These are phyloP conservation scores for Rhizopogon salebrosus DNA, from an alignment of 768 basidiomycete genomes.

Conservation along the genomic window DNA sequence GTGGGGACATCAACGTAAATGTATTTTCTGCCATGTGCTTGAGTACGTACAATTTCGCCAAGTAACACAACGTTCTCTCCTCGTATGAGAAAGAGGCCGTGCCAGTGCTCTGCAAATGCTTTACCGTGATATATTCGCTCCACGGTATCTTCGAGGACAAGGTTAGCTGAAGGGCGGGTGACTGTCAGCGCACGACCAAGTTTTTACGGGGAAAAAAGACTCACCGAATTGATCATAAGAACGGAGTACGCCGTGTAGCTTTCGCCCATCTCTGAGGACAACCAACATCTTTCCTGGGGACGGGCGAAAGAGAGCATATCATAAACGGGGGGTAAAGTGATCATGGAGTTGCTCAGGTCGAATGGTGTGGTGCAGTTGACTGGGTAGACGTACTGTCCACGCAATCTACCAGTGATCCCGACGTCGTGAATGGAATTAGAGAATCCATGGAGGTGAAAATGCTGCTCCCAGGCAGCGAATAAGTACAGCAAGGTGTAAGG, in stretches of 20 bases:
- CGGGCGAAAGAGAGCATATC: conserved; percentile 20
- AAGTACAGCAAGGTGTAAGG: conserved; percentile 21
- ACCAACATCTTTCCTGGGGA: conserved; percentile 95
- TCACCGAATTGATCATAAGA: conserved; percentile 99
- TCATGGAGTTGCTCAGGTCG: conserved; percentile 42
- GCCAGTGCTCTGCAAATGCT: conserved; percentile 82
- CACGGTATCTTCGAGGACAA: conserved; percentile 92
- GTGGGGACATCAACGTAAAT: conserved; percentile 3
- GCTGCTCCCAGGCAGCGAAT: conserved; percentile 34
- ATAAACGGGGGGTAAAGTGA: conserved; percentile 20
- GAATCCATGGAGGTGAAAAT: conserved; percentile 68
- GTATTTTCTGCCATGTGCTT: background rate
- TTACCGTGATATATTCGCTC: conserved; percentile 91
- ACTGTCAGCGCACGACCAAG: background rate
- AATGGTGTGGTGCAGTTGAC: conserved; percentile 41
- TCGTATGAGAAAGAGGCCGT: conserved; percentile 89
- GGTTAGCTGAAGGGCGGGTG: conserved; percentile 64
- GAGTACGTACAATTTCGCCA: conserved; percentile 84
- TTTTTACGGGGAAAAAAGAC: conserved; percentile 17
- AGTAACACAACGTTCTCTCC: conserved; percentile 98
- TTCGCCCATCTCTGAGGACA: conserved; percentile 91
- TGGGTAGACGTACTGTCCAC: conserved; percentile 97
- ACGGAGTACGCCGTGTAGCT: conserved; percentile 91
- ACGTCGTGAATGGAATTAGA: conserved; percentile 97
- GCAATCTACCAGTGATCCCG: conserved; percentile 96